Base-by-base conservation (phyloP, 495 filamentous ascomycete genomes). In the Aspergillus steynii region DNA sequence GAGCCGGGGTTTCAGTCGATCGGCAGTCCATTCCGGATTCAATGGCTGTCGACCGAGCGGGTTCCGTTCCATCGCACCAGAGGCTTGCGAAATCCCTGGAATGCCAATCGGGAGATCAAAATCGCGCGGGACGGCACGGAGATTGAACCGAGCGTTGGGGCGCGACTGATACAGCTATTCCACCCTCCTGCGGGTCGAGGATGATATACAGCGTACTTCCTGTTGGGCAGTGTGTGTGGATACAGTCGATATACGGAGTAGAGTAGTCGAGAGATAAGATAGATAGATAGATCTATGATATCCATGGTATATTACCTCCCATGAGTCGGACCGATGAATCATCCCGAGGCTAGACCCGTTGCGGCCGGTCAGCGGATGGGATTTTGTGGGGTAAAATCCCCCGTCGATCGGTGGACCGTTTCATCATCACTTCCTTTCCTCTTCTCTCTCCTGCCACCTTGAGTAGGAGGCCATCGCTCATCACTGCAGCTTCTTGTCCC, bases 101-200 rank as follows among this genome's bases (percentile, higher is more conserved):
- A 99, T 71, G 88, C 91, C 1, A 96, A 97, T 68, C 80, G 95
- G 50, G 95, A 97, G 67, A 92, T 99, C 51, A 99, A 99, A 71
- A 96, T 99, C 65, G 95, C 95, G 8, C 83, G 95, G 65, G 95
- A 99, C 71, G 95, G 93, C 5, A 99, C 95, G 0, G 95, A 97
- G 74, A 79, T 99, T 25, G 94, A 98, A 72, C 90, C 93, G 50
- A 84, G 74, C 50, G 85, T 96, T 28, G 95, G 94, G 12, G 86
- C 85, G 64, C 85, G 85, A 66, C 76, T 98, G 34, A 76, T 95
- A 48, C 84, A 88, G 54, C 82, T 96, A 65, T 97, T 98, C 69
- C 86, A 94, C 37, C 61, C 29, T 53, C 52, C 45, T 48, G 9
- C 20, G n/a, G 58, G 32, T 25, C 50, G 20, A 49, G 29, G 8